phyloP scores from a whole-genome alignment of 2,329 filamentous ascomycete genomes.

The Teratosphaeriaceae sp. region DNA sequence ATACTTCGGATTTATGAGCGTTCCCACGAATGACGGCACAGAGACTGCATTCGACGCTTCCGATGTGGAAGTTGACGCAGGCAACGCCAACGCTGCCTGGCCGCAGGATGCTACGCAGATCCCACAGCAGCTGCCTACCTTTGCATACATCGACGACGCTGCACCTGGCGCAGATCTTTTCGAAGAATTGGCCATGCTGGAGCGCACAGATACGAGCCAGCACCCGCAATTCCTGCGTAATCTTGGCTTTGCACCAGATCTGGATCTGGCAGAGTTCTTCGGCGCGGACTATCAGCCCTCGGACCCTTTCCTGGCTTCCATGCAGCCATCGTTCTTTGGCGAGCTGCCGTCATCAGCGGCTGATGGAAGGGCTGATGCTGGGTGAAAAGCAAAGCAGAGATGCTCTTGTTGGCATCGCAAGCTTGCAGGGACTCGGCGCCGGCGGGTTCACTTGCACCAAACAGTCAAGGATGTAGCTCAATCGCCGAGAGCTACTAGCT shows the following conservation, averaged over 20 bases:
- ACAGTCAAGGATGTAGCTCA: too few relatives aligned
- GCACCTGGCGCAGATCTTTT: slow-evolving; percentile 38
- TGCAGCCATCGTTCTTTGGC: slow-evolving; percentile 2
- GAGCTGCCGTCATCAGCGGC: background rate
- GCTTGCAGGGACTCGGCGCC: too few relatives aligned
- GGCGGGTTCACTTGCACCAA: too few relatives aligned
- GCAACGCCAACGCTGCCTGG: background rate
- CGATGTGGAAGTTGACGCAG: background rate
- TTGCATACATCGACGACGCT: too few relatives aligned
- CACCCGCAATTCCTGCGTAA: slow-evolving; percentile 62
- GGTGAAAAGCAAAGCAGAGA: too few relatives aligned
- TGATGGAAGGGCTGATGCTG: background rate
- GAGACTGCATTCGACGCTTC: background rate
- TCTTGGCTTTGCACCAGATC: slow-evolving; percentile 57
- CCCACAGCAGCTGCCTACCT: background rate
- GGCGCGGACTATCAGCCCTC: slow-evolving; percentile 37
- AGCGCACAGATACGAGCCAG: slow-evolving; percentile 48
- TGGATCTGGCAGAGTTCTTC: slow-evolving; percentile 50
- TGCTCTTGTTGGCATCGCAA: too few relatives aligned
- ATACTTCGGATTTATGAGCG: too few relatives aligned
- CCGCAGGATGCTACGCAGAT: background rate
- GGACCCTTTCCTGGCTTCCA: slow-evolving; percentile 30
- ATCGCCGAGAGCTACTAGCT: too few relatives aligned
- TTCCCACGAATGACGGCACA: slow-evolving; percentile 12
- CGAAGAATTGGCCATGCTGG: slow-evolving; percentile 52